A percentile compares a stretch with the other conserved stretches of the same genome.
Evolutionary conservation across 768 basidiomycete genomes (phyloP).

Genomic region (Macrolepiota fuliginosa): DNA sequence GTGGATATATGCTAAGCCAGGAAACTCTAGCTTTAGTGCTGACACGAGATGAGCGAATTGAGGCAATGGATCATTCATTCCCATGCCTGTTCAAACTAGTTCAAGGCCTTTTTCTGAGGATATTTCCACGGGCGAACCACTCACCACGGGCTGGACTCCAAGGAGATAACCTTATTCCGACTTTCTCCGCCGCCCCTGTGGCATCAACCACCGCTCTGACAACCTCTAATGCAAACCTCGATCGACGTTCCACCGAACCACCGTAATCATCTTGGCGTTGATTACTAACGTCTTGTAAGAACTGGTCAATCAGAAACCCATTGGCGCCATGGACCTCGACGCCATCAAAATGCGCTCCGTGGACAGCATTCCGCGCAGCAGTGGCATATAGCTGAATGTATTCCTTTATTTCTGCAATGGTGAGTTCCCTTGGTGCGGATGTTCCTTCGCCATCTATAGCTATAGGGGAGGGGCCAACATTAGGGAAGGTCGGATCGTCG

Average conservation of each 20-base stretch:
- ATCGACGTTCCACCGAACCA: constrained; percentile 56
- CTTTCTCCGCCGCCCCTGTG: constrained; percentile 45
- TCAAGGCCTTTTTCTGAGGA: constrained; percentile 20
- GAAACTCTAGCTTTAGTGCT: constrained; percentile 25
- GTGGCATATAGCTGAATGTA: constrained; percentile 44
- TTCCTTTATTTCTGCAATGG: constrained; percentile 44
- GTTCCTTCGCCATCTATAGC: constrained; percentile 11
- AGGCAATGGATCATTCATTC: constrained; percentile 29
- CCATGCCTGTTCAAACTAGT: constrained; percentile 48
- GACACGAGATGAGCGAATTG: constrained; percentile 49
- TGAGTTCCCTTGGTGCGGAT: constrained; percentile 36
- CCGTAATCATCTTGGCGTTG: constrained; percentile 56
- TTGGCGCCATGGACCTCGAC: constrained; percentile 39
- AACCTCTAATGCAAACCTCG: constrained; percentile 51
- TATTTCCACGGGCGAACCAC: constrained; percentile 1
- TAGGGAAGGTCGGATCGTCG: not conserved
- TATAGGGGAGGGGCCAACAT: constrained; percentile 8
- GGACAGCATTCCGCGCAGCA: constrained; percentile 50
- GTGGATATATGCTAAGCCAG: constrained; percentile 45
- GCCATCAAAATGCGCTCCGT: constrained; percentile 67
- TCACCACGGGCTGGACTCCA: constrained; percentile 43
- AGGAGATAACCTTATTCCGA: constrained; percentile 56
- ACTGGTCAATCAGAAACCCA: constrained; percentile 51
- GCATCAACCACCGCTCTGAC: constrained; percentile 46
- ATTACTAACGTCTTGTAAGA: constrained; percentile 13